Evolutionary conservation across 352 stramenopile genomes (phyloP).

Genomic region (Pythium plurisporium): DNA sequence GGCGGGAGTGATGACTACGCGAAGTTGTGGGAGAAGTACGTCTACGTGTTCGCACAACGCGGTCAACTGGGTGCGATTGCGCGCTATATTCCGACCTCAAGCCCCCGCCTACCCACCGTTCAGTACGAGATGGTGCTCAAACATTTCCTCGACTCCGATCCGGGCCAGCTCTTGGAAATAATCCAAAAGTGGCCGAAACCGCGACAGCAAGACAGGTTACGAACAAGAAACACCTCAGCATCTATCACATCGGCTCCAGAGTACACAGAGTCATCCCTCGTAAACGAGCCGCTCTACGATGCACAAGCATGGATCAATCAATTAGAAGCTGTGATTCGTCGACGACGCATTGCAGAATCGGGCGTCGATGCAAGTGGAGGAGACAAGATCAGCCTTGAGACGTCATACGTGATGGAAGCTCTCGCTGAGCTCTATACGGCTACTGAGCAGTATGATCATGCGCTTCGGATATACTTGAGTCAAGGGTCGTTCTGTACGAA

Average conservation of each 20-base stretch:
- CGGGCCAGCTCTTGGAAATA: constrained; percentile 63
- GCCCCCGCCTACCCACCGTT: constrained; percentile 52
- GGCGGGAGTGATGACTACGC: constrained; percentile 44
- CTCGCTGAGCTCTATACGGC: constrained; percentile 78
- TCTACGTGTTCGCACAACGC: constrained; percentile 81
- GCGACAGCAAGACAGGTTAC: constrained; percentile 31
- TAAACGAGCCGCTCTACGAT: constrained; percentile 79
- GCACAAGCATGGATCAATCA: constrained; percentile 79
- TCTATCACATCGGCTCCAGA: constrained; percentile 33
- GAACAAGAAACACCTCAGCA: constrained; percentile 8
- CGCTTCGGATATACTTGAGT: constrained; percentile 80
- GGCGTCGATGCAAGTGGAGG: constrained; percentile 24
- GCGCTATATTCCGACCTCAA: constrained; percentile 66
- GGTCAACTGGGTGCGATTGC: constrained; percentile 69
- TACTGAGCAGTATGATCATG: constrained; percentile 78
- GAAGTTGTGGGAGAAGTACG: constrained; percentile 81
- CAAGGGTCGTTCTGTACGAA: constrained; percentile 81
- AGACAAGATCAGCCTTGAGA: constrained; percentile 67
- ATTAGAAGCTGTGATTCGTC: constrained; percentile 67
- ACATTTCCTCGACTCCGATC: constrained; percentile 80
- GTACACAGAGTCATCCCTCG: constrained; percentile 62
- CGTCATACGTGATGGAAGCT: constrained; percentile 77
- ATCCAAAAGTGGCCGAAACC: constrained; percentile 85
- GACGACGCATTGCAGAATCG: constrained; percentile 61
- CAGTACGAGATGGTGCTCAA: constrained; percentile 87